These are phyloP conservation scores for Rubus parviflorus DNA, from an alignment of 306 rosid species.

Conservation along the genomic window DNA sequence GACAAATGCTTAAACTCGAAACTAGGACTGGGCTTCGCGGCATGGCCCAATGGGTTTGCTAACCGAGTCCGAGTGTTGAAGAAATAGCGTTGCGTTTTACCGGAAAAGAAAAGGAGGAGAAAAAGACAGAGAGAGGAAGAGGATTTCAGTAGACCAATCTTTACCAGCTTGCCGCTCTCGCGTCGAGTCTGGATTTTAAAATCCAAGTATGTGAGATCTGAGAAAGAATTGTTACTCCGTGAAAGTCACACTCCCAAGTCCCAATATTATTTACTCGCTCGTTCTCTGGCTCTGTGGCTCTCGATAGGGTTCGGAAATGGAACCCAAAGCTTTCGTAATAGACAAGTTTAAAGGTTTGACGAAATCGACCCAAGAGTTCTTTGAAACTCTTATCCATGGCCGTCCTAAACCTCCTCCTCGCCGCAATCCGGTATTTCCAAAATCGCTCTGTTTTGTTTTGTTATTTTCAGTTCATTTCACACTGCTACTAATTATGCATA, in stretches of 20 bases:
- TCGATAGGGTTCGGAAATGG: slow-evolving; percentile 45
- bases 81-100: background rate
- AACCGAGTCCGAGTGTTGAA: background rate
- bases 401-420: slow-evolving; percentile 36
- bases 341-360: slow-evolving; percentile 51
- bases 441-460: background rate
- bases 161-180: slow-evolving; percentile 16
- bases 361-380: slow-evolving; percentile 51
- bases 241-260: background rate
- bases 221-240: background rate
- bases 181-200: slow-evolving; percentile 2
- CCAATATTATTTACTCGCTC: background rate
- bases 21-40: background rate
- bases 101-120: background rate
- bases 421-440: slow-evolving; percentile 59
- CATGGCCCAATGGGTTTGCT: background rate
- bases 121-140: background rate
- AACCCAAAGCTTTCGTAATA: slow-evolving; percentile 36
- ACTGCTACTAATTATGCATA: background rate
- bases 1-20: no score
- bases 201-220: background rate
- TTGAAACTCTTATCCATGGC: slow-evolving; percentile 43
- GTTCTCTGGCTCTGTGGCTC: background rate
- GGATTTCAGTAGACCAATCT: background rate
- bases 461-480: background rate